Evolutionary conservation across 1,284 basidiomycete genomes (phyloP), one percentile per base, ranked within the genome.

Genomic region (Moniliophthora roreri): DNA sequence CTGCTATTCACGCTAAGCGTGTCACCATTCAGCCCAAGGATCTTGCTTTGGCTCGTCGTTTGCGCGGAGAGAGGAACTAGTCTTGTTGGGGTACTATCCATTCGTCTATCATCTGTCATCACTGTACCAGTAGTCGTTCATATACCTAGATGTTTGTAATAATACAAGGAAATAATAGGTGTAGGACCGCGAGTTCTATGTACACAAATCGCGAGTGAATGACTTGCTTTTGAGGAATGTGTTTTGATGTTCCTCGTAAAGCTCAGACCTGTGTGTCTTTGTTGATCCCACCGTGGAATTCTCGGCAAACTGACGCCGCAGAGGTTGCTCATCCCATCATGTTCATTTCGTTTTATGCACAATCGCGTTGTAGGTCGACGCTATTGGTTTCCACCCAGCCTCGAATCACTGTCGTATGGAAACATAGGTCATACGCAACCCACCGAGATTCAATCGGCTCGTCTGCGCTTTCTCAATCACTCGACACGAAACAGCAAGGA

Each of bases 21-120:
- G 74, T 76, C 57, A 85, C 82, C 51, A 85, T 86, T 63, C 85
- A 87, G 70, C 84, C 84, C 56, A 86, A 85, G 73, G 85, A 87
- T 70, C 77, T 88, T 60, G 83, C 85, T 58, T 76, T 89, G 59
- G 85, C 86, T 35, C 80, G 85, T 58, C 79, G 85, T 62, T 77
- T 88, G 64, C 77, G 85, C 58, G 85, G 85, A 50, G 85, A 88
- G 71, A 75, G 84, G 46, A 70, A 67, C 39, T 75, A 64, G 65
- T 61, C 37, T 41, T 18, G n/a, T 55, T 20, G 23, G 24, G 13
- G 16, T 7, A 8, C 1, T 32, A n/a, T 11, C 4, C 20, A 21
- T 18, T 44, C 41, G n/a, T 15, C 13, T 44, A 7, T 21, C 18
- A 9, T 20, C 20, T n/a, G 16, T 2, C 23, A 20, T 10, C 2